These are phyloP conservation scores for Geranomyces michiganensis DNA, from an alignment of 192 early-diverging fungal species.

Conservation along the genomic window DNA sequence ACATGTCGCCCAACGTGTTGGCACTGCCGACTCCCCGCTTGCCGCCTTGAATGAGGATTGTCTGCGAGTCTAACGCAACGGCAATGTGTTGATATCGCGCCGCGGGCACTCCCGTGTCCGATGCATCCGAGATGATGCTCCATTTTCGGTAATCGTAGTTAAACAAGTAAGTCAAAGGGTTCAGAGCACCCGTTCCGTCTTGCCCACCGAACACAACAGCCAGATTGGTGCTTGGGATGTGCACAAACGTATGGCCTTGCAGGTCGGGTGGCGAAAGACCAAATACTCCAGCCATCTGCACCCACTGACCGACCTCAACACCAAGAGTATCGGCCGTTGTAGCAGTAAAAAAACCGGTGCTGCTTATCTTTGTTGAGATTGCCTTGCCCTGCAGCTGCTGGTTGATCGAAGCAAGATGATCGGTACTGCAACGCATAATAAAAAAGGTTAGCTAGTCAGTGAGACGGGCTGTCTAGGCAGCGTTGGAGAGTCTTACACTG, in stretches of 20 bases:
- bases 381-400: constrained; percentile 21
- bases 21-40: background rate
- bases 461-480: background rate
- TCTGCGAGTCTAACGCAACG: background rate
- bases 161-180: constrained; percentile 5
- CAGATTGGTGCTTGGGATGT: constrained; percentile 11
- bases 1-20: constrained; percentile 10
- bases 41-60: constrained; percentile 7
- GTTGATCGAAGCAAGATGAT: constrained; percentile 15
- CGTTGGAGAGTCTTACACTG: background rate
- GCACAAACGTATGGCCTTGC: background rate
- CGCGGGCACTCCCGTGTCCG: background rate
- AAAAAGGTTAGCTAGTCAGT: background rate
- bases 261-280: constrained; percentile 18
- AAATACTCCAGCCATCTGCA: constrained; percentile 11
- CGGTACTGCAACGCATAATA: background rate
- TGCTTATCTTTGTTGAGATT: constrained; percentile 13
- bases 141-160: constrained; percentile 15
- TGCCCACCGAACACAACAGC: constrained; percentile 14
- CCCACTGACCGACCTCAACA: background rate
- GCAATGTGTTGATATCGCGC: constrained; percentile 2
- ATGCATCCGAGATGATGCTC: constrained; percentile 7
- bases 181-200: constrained; percentile 9
- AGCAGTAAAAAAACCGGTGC: constrained; percentile 10
- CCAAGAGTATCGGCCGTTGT: background rate